Evolutionary conservation across 345 rosid genomes (phyloP).

Genomic region (Salix exigua): DNA sequence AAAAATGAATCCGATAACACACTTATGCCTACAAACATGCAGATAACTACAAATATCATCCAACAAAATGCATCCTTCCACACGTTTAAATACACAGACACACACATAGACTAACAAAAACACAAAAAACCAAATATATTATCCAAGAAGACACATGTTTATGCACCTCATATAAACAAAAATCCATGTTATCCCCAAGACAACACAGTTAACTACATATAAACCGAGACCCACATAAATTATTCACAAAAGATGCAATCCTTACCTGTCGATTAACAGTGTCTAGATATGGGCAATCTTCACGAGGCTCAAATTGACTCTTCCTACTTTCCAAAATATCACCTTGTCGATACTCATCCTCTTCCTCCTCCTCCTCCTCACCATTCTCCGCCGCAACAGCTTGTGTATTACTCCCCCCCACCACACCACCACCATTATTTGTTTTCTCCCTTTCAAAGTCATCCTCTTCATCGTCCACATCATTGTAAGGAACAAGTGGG

Average conservation of each 20-base stretch:
- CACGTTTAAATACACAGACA: not conserved
- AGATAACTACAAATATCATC: not conserved
- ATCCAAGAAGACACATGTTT: not conserved
- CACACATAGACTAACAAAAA: not conserved
- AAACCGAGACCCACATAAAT: not conserved
- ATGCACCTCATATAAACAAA: not conserved
- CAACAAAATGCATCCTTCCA: not conserved
- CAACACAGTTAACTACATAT: not conserved
- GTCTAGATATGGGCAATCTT: constrained; percentile 96
- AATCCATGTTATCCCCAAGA: not conserved
- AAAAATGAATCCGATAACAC: not conserved
- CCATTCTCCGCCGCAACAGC: constrained; percentile 17
- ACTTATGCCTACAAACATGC: not conserved
- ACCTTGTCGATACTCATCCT: constrained; percentile 23
- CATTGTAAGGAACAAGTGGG: constrained; percentile 63
- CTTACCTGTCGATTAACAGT: constrained; percentile 97
- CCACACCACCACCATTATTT: constrained; percentile 7
- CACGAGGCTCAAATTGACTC: constrained; percentile 67
- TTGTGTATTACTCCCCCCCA: constrained; percentile 7
- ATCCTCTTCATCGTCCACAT: constrained; percentile 69
- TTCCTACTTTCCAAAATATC: constrained; percentile 22
- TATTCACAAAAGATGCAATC: not conserved
- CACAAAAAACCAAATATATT: no score
- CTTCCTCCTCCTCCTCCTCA: constrained; percentile 20
- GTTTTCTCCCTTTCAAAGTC: constrained; percentile 28